These are phyloP conservation scores for Paramecium sonneborni DNA, from an alignment of 73 alveolate species.

Conservation along the genomic window DNA sequence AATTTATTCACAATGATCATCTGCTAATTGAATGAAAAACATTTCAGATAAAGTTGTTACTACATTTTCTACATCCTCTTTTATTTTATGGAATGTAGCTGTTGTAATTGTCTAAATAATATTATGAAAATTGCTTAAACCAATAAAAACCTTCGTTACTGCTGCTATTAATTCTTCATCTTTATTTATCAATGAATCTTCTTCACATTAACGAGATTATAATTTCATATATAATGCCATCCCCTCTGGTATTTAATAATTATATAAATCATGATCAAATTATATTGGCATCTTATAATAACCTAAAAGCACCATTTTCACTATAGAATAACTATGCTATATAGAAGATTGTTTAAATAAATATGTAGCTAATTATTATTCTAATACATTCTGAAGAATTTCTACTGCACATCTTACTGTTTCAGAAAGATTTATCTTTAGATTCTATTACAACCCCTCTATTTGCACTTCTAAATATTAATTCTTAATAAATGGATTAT, in stretches of 20 bases:
- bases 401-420: slow-evolving; percentile 49
- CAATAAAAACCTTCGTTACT: slow-evolving; percentile 27
- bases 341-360: slow-evolving; percentile 34
- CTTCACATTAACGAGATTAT: neutral
- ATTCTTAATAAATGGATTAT: neutral
- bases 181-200: neutral
- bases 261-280: neutral
- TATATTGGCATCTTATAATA: slow-evolving; percentile 13
- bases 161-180: neutral
- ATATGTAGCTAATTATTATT: slow-evolving; percentile 23
- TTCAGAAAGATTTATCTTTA: neutral
- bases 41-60: slow-evolving; percentile 41
- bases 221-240: neutral
- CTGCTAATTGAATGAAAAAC: slow-evolving; percentile 39
- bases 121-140: slow-evolving; percentile 36
- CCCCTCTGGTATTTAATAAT: slow-evolving; percentile 18
- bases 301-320: neutral
- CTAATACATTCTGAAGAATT: neutral
- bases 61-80: slow-evolving; percentile 46
- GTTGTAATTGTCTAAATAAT: slow-evolving; percentile 15
- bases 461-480: neutral
- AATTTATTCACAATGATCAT: slow-evolving; percentile 22
- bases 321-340: slow-evolving; percentile 28
- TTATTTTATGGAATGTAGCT: slow-evolving; percentile 13
- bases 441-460: neutral